A percentile compares a stretch with the other conserved stretches of the same genome.
phyloP scores from a whole-genome alignment of 148 eudicot species.

The Simmondsia chinensis region DNA sequence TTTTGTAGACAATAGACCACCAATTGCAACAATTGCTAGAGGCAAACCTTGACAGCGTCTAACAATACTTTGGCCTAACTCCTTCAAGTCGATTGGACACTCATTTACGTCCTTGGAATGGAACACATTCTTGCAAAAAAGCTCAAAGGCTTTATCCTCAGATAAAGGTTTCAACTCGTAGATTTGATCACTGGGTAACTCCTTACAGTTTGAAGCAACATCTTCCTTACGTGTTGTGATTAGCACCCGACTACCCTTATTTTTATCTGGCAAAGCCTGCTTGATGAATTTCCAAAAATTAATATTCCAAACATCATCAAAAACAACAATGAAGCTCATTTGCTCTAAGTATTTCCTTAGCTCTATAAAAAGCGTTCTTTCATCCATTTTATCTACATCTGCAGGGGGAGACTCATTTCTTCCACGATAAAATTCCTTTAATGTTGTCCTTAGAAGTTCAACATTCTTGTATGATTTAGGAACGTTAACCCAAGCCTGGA shows the following conservation, averaged over 20 bases:
- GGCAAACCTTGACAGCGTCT: constrained; percentile 1
- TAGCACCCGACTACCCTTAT: not conserved
- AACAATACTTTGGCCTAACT: not conserved
- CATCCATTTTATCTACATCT: not conserved
- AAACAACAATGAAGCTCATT: not conserved
- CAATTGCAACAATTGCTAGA: constrained; percentile 4
- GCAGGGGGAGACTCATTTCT: not conserved
- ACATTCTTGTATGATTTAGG: not conserved
- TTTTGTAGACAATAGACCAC: no score
- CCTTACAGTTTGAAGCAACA: not conserved
- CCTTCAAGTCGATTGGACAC: not conserved
- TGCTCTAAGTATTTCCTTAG: not conserved
- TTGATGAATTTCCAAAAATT: not conserved
- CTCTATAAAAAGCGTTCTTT: not conserved
- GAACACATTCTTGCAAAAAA: not conserved
- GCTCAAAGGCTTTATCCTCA: not conserved
- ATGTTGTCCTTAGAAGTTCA: not conserved
- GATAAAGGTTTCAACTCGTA: not conserved
- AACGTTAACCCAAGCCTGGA: constrained; percentile 5
- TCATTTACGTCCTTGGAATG: not conserved
- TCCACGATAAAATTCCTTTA: not conserved
- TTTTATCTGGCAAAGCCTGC: not conserved
- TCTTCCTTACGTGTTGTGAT: constrained; percentile 4
- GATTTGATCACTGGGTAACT: not conserved
- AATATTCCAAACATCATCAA: constrained; percentile 4